Base-by-base conservation (phyloP, 164 flowering plant species). In the Cinnamomum micranthum region DNA sequence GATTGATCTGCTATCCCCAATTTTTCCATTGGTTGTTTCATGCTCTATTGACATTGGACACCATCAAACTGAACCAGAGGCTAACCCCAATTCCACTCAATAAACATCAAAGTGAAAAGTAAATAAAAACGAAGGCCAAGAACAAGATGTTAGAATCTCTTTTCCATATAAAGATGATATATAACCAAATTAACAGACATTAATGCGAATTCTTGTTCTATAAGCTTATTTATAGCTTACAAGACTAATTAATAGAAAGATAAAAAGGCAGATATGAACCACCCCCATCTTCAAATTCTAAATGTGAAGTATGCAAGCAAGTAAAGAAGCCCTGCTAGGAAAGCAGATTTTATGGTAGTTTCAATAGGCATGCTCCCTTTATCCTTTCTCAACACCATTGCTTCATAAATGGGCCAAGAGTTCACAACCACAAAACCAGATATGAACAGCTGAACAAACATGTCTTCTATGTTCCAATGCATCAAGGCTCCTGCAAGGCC, bases 331-430 rank as follows among this genome's bases (percentile, higher is more conserved):
- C 74, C 71, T 0, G 75, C 82, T 22, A 82, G 31, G 50, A 77
- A 59, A n/a, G 64, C 25, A 12, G 92, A 82, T 14, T 77, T 24
- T 0, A 77, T 12, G 2, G 82, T 84, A 22, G 47, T 78, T 76
- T 77, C 82, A 0, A 71, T 27, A 25, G 86, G 86, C 80, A 88
- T 86, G 67, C 75, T 86, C 73, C 92, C 92, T 64, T 66, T 77
- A 65, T 90, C 94, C 50, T 31, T 81, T 79, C 97, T 87, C 70
- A 89, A 73, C 1, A 74, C 69, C 81, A 90, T 85, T 59, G 93
- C 95, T 71, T 87, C 88, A 81, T 91, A 92, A 27, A 91, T 33
- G 4, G 93, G 94, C 86, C 77, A 82, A 33, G 77, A 81, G 77
- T 90, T 90, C 63, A 87, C 67, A 13, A 84, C 81, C 19, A 77